These are phyloP conservation scores for Luffa acutangula DNA, from an alignment of 306 rosid genomes.

Conservation along the genomic window DNA sequence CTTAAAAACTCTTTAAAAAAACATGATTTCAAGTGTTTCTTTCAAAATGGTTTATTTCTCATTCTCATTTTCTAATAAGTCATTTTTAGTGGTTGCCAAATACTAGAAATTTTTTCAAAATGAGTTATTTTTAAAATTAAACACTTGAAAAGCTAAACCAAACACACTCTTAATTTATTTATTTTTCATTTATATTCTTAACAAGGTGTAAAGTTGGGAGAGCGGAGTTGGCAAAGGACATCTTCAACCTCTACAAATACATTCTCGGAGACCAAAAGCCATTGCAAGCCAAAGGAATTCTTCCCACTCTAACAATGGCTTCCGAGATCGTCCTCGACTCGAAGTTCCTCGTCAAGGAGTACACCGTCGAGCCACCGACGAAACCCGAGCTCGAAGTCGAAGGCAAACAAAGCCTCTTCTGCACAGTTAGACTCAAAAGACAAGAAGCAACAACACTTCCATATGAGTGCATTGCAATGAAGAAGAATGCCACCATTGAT, in stretches of 20 bases:
- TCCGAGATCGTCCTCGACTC: slow-evolving; percentile 59
- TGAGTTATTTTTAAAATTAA: too few species aligned
- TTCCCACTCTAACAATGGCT: slow-evolving; percentile 52
- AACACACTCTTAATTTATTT: too few species aligned
- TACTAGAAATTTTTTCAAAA: too few species aligned
- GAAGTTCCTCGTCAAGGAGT: slow-evolving; percentile 57
- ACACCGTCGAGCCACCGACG: slow-evolving; percentile 22
- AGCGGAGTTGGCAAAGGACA: slow-evolving; percentile 55
- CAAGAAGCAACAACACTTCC: slow-evolving; percentile 28
- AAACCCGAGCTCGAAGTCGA: slow-evolving; percentile 26
- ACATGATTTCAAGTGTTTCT: too few species aligned
- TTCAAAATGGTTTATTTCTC: too few species aligned
- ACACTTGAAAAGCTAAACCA: too few species aligned
- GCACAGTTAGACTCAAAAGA: slow-evolving; percentile 32
- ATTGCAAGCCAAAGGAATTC: slow-evolving; percentile 21
- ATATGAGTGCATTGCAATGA: slow-evolving; percentile 45
- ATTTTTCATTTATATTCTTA: not conserved
- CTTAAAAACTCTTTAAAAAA: too few species aligned
- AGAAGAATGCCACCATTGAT: slow-evolving; percentile 37
- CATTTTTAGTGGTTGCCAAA: too few species aligned
- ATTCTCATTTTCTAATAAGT: too few species aligned
- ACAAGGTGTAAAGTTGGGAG: slow-evolving; percentile 48
- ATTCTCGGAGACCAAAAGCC: slow-evolving; percentile 47
- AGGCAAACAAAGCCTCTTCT: slow-evolving; percentile 35
- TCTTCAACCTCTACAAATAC: slow-evolving; percentile 42